Evolutionary conservation across 768 basidiomycete genomes (phyloP), one percentile per base, ranked within the genome.

Genomic region (Suillus bovinus): DNA sequence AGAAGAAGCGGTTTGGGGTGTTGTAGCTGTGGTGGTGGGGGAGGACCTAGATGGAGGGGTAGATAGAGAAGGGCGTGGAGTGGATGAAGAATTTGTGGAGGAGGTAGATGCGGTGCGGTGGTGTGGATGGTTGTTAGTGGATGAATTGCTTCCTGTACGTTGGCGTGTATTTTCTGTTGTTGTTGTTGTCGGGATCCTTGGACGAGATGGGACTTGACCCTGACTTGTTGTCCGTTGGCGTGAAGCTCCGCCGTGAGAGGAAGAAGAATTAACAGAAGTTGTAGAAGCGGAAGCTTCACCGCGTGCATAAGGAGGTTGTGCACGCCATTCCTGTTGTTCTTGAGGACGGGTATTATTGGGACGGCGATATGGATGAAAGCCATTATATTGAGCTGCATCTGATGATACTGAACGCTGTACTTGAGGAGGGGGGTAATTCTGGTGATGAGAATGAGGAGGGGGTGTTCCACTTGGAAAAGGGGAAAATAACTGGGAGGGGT

Each of bases 291-390:
- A 89, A 9, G 91, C 91, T 61, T 93, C 91, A 27, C 85, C 82
- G 62, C 90, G 87, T 31, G 84, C 87, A 72, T 93, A 94, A 0
- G 93, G 91, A 10, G 90, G 90, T 66, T 88, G 87, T 5, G 79
- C 69, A 58, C 85, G 83, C 83, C 86, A 84, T 60, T 89, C 87
- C 50, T 70, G 69, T 9, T 68, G 69, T 39, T 62, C 64, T 41
- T 69, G 70, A 3, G 69, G 11, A 72, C 69, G 22, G 61, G 65
- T 5, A 60, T 42, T 42, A n/a, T 74, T 80, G 24, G 90, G 90
- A 16, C 91, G 84, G 61, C 91, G 88, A 80, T 93, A 93, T 60
- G 91, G 91, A 72, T 93, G 91, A 71, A 86, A 93, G 31, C 89
- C 91, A 39, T 80, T 79, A 63, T 81, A 80, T 41, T 59, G 71